Conservation (phyloP, 805 yeast genomes). For the Trichomonascus vanleenenianus region DNA sequence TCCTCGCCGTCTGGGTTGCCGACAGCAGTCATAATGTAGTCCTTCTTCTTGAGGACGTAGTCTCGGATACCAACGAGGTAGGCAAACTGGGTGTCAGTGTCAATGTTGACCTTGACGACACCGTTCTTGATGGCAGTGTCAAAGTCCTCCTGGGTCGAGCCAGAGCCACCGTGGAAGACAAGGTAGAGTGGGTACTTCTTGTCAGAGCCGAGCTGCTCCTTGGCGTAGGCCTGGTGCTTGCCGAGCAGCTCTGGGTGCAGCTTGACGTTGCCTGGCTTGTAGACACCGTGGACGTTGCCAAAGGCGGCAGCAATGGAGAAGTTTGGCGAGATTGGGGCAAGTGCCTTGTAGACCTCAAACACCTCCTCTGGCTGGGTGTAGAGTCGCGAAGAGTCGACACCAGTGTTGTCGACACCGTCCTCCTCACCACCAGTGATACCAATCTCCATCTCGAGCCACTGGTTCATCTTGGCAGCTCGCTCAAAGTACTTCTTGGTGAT, state of each 20-base stretch:
- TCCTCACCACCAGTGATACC: conserved; percentile 99
- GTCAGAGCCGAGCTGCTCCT: conserved; percentile 48
- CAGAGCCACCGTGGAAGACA: conserved; percentile 99
- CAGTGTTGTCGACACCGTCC: conserved; percentile 99
- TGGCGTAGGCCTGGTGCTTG: conserved; percentile 89
- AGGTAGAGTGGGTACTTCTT: conserved; percentile 74
- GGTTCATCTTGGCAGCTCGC: conserved; percentile 89
- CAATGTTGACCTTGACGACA: conserved; percentile 98
- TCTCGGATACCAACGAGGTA: conserved; percentile 96
- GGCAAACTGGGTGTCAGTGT: conserved; percentile 98
- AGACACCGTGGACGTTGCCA: conserved; percentile 99
- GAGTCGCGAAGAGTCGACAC: conserved; percentile 75
- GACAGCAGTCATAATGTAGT: conserved; percentile 78
- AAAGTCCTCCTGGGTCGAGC: conserved; percentile 88
- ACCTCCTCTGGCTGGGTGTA: conserved; percentile 97
- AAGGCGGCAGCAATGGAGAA: conserved; percentile 99
- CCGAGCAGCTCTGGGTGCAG: conserved; percentile 89
- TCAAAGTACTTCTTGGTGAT: conserved; percentile 91
- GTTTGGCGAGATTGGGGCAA: conserved; percentile 87
- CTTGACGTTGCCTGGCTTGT: conserved; percentile 97
- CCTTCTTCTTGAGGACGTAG: conserved; percentile 93
- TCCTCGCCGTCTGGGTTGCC: conserved; percentile 99
- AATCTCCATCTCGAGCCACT: conserved; percentile 99
- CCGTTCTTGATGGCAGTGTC: conserved; percentile 86
- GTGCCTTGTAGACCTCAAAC: conserved; percentile 81